Percentiles rank a stretch among this genome's conserved stretches.
Evolutionary conservation across 148 eudicot species (phyloP).

Genomic region (Spergularia bocconei): DNA sequence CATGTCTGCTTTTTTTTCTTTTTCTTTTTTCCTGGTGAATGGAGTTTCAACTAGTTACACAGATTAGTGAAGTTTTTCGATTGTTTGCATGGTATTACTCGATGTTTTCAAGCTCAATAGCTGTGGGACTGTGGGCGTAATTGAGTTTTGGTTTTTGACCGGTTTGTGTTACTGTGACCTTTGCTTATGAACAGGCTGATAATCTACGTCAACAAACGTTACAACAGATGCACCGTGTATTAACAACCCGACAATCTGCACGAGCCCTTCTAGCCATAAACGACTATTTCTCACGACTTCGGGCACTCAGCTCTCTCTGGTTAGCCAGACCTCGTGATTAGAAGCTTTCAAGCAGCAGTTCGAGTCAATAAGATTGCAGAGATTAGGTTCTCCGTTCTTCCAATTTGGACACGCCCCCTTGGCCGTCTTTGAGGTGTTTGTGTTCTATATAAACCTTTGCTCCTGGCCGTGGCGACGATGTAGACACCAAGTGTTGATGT

Average conservation of each 20-base stretch:
- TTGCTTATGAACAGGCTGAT: conserved; percentile 58
- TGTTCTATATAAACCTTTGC: neutral
- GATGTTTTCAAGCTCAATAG: too few species aligned
- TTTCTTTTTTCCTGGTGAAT: too few species aligned
- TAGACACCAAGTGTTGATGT: neutral
- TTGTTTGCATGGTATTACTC: too few species aligned
- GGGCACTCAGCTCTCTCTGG: conserved; percentile 96
- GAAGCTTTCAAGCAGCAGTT: neutral
- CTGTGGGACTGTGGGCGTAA: too few species aligned
- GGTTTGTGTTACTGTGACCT: neutral
- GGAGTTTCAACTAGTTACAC: too few species aligned
- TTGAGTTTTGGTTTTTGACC: too few species aligned
- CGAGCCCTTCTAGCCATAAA: conserved; percentile 80
- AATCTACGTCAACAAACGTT: conserved; percentile 80
- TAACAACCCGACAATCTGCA: conserved; percentile 90
- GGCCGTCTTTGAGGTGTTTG: neutral
- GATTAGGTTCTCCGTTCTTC: neutral
- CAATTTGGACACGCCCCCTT: neutral
- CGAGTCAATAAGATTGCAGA: neutral
- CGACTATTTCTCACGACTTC: conserved; percentile 82
- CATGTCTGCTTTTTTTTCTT: too few species aligned
- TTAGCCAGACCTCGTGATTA: conserved; percentile 83
- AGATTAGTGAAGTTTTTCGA: too few species aligned
- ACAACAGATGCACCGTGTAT: conserved; percentile 82
- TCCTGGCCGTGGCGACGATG: conserved; percentile 1